Evolutionary conservation across 2,329 filamentous ascomycete genomes (phyloP), one percentile per base, ranked within the genome.

Genomic region (Aspergillus pseudoviridinutans): DNA sequence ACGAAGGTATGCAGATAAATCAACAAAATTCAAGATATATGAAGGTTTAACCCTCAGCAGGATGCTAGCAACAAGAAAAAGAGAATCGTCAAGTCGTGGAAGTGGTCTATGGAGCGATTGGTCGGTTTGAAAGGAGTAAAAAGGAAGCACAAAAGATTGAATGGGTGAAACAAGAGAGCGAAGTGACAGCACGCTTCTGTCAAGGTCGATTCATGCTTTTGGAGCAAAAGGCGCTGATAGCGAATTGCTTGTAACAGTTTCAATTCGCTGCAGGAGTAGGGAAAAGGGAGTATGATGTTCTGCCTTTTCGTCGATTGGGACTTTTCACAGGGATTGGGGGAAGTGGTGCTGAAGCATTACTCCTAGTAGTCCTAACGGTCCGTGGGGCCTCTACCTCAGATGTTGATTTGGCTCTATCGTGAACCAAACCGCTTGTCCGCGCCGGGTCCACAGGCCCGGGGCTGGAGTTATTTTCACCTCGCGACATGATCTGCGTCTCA

Each of bases 261-360:
- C 50, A 61, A 50, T 53, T 54, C 42, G 66, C 53, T 27, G 53
- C 41, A 4, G 61, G 29, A 9, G 61, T 52, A 12, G 64, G 64
- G 55, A 63, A 68, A 61, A 64, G 71, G 44, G 77, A 79, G 62
- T 79, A 79, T 38, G 76, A 78, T n/a, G 75, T 68, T 46, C 76
- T 69, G 56, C 62, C 67, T 64, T 74, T 76, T 56, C 68, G 69
- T 49, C 72, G 65, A 59, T 66, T 64, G 2, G 61, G 57, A 35
- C 67, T 68, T 56, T 68, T 73, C 20, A 62, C 55, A 24, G 70
- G 63, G 49, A 69, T 56, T 7, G 65, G 62, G n/a, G 66, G 62
- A 3, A 64, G 57, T 20, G 61, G 60, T 22, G 60, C 44, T 6
- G 44, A 47, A 24, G 57, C 62, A 12, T 66, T 63, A 20, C 51